phyloP scores from a whole-genome alignment of 2,329 filamentous ascomycete species.

The Xylariaceae sp. region DNA sequence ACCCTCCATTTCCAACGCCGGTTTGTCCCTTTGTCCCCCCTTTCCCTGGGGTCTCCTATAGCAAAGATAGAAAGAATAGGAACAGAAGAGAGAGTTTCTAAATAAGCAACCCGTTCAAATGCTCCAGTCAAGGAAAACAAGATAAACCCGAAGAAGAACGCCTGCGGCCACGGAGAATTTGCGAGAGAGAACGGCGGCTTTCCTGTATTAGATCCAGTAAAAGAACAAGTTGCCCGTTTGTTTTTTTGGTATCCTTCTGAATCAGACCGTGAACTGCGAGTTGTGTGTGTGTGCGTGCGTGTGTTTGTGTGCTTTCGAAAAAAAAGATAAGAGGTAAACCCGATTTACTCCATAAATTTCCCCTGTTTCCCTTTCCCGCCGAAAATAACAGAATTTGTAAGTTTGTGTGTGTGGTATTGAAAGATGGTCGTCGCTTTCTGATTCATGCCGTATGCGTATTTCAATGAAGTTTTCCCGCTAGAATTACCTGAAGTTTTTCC shows the following conservation, averaged over 20 bases:
- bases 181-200: too few relatives aligned
- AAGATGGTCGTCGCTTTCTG: conserved; percentile 7
- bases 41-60: too few relatives aligned
- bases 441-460: conserved; percentile 1
- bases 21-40: too few relatives aligned
- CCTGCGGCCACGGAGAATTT: too few relatives aligned
- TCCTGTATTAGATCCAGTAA: background rate
- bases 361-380: conserved; percentile 10
- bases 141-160: too few relatives aligned
- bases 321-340: background rate
- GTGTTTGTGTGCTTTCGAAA: background rate
- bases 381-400: background rate
- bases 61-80: too few relatives aligned
- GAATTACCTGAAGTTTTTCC: background rate
- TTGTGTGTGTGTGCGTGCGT: background rate
- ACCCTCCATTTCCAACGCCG: too few relatives aligned
- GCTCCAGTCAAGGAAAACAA: too few relatives aligned
- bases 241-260: conserved; percentile 19
- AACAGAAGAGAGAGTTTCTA: too few relatives aligned
- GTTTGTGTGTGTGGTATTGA: background rate
- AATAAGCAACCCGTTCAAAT: too few relatives aligned
- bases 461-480: conserved; percentile 1
- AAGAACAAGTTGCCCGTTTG: background rate
- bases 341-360: conserved; percentile 7
- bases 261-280: conserved; percentile 6